These are phyloP conservation scores for Aphanomyces invadans DNA, from an alignment of 352 stramenopile genomes.

Conservation along the genomic window DNA sequence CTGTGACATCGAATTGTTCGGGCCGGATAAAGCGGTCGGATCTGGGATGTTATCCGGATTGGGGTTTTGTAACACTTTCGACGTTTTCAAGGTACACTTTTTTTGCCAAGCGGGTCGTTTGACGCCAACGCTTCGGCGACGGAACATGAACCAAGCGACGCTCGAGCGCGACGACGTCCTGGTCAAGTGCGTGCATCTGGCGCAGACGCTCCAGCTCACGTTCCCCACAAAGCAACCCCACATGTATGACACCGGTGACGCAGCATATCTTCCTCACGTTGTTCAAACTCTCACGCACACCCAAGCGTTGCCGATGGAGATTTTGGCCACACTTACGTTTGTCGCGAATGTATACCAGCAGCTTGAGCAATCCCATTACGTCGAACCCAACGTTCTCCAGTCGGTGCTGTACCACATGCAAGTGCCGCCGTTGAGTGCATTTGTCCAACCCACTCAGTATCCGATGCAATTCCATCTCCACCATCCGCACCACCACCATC, in stretches of 20 bases:
- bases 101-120: background rate
- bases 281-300: background rate
- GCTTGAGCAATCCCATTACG: conserved; percentile 16
- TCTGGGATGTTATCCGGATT: conserved; percentile 18
- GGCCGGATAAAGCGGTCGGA: background rate
- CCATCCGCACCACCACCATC: background rate
- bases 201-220: conserved; percentile 1
- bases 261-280: conserved; percentile 7
- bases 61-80: conserved; percentile 1
- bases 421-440: conserved; percentile 8
- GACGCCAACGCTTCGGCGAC: background rate
- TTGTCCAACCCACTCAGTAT: background rate
- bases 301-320: background rate
- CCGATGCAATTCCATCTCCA: background rate
- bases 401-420: conserved; percentile 14
- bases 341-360: conserved; percentile 10
- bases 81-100: conserved; percentile 22
- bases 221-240: conserved; percentile 9
- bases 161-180: conserved; percentile 9
- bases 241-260: conserved; percentile 10
- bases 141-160: conserved; percentile 10
- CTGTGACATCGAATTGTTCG: background rate
- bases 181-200: conserved; percentile 5
- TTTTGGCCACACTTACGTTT: conserved; percentile 10
- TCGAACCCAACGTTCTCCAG: conserved; percentile 9